phyloP scores from a whole-genome alignment of 2,329 filamentous ascomycete species.

The Aaosphaeria arxii region DNA sequence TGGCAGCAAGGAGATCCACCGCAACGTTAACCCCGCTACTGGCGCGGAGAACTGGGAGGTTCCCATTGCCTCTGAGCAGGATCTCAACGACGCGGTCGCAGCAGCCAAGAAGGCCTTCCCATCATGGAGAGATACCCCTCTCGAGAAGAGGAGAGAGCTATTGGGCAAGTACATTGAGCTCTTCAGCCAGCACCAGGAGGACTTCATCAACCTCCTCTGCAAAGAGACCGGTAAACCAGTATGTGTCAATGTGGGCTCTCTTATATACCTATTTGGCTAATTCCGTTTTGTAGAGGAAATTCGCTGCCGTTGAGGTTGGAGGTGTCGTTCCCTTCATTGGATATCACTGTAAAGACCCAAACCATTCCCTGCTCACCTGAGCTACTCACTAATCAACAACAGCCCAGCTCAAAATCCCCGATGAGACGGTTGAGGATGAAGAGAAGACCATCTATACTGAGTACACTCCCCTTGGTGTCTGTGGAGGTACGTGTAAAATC shows the following conservation, averaged over 20 bases:
- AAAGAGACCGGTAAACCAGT: slow-evolving; percentile 38
- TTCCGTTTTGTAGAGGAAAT: slow-evolving; percentile 29
- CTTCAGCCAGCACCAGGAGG: slow-evolving; percentile 23
- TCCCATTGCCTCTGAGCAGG: slow-evolving; percentile 47
- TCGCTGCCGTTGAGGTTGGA: slow-evolving; percentile 41
- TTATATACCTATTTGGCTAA: not conserved
- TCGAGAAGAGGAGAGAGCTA: slow-evolving; percentile 32
- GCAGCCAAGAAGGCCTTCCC: slow-evolving; percentile 49
- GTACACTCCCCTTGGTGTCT: slow-evolving; percentile 48
- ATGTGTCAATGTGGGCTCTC: slow-evolving; percentile 3
- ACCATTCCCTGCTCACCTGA: slow-evolving; percentile 1
- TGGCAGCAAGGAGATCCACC: slow-evolving; percentile 41
- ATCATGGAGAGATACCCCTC: slow-evolving; percentile 41
- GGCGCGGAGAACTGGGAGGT: slow-evolving; percentile 50
- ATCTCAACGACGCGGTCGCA: slow-evolving; percentile 51
- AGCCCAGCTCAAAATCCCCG: slow-evolving; percentile 28
- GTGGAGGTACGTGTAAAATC: slow-evolving; percentile 21
- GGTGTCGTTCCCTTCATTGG: slow-evolving; percentile 34
- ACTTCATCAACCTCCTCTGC: slow-evolving; percentile 29
- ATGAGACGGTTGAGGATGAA: slow-evolving; percentile 43
- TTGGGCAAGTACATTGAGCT: slow-evolving; percentile 23
- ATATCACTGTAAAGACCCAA: slow-evolving; percentile 27
- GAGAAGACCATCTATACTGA: slow-evolving; percentile 47
- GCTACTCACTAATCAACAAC: slow-evolving; percentile 20
- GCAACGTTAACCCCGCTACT: slow-evolving; percentile 52